Percentiles rank a stretch among this genome's conserved stretches.
These are phyloP conservation scores for Metschnikowia aberdeeniae DNA, from an alignment of 805 yeast genomes.

Conservation along the genomic window DNA sequence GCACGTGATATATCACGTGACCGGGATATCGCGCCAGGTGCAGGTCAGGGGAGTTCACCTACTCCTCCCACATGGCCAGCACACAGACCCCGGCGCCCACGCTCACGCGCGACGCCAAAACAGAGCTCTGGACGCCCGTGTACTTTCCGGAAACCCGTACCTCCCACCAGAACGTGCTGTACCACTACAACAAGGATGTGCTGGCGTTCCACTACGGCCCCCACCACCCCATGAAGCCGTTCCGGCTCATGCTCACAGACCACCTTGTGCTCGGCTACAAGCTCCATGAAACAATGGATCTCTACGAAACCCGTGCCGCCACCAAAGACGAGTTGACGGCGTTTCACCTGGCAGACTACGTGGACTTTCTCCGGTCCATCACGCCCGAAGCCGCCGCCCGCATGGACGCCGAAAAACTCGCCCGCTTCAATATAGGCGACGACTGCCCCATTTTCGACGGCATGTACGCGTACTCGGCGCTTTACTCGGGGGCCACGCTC, in stretches of 20 bases:
- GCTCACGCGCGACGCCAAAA: conserved; percentile 32
- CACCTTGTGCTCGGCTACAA: conserved; percentile 83
- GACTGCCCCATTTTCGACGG: conserved; percentile 97
- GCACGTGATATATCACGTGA: no score
- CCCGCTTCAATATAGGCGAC: conserved; percentile 83
- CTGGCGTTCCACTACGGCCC: conserved; percentile 86
- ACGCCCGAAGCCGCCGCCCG: conserved; percentile 71
- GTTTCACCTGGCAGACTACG: conserved; percentile 86
- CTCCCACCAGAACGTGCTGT: conserved; percentile 52
- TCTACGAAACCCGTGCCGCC: conserved; percentile 80
- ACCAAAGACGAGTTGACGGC: conserved; percentile 71
- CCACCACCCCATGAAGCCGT: conserved; percentile 98
- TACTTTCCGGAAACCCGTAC: conserved; percentile 1
- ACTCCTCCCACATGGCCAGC: neutral
- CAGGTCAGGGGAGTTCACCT: neutral
- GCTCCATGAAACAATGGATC: conserved; percentile 84
- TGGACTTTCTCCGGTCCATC: conserved; percentile 68
- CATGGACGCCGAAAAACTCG: conserved; percentile 51
- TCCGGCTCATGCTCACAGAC: conserved; percentile 88
- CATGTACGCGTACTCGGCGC: conserved; percentile 81
- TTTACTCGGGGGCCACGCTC: conserved; percentile 90
- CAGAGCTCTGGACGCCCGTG: conserved; percentile 15
- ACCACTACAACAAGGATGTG: conserved; percentile 81
- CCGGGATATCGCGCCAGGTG: no score
- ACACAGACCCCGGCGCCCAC: conserved; percentile 14